phyloP scores from a whole-genome alignment of 1,284 basidiomycete species.

The Xerocomus amazonicus region DNA sequence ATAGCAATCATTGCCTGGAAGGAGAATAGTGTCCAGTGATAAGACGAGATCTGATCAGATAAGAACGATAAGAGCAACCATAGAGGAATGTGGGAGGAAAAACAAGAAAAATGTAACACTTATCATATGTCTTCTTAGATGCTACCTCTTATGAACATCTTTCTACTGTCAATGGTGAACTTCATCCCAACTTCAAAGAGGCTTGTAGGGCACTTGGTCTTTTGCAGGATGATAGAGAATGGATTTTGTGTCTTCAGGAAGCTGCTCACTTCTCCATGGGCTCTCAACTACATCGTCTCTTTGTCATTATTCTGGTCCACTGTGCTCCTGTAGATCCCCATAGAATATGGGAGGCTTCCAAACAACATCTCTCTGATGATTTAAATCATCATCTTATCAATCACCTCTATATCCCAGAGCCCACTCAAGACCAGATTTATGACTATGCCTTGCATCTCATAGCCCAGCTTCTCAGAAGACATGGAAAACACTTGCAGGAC shows the following conservation, averaged over 20 bases:
- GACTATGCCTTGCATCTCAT: not conserved
- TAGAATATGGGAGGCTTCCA: not conserved
- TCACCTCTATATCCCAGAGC: not conserved
- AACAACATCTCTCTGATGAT: not conserved
- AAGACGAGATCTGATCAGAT: too few relatives aligned
- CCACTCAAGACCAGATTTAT: not conserved
- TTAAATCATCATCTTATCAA: not conserved
- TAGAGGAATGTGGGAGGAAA: too few relatives aligned
- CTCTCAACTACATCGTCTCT: conserved; percentile 28
- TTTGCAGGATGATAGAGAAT: too few relatives aligned
- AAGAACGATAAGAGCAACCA: too few relatives aligned
- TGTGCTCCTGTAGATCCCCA: not conserved
- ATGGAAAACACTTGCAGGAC: not conserved
- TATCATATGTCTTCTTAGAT: conserved; percentile 9
- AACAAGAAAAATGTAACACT: too few relatives aligned
- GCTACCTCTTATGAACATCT: conserved; percentile 33
- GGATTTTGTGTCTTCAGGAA: too few relatives aligned
- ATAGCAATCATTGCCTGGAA: too few relatives aligned
- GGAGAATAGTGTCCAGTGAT: too few relatives aligned
- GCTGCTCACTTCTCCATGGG: conserved; percentile 30
- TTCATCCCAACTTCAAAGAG: conserved; percentile 25
- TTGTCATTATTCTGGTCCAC: conserved; percentile 14
- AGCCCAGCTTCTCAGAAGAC: too few relatives aligned
- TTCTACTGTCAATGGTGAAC: conserved; percentile 16
- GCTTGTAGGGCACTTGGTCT: conserved; percentile 30